These are phyloP conservation scores for Lunularia cruciata DNA, from an alignment of 225 moss, liverwort and hornwort genomes.

Conservation along the genomic window DNA sequence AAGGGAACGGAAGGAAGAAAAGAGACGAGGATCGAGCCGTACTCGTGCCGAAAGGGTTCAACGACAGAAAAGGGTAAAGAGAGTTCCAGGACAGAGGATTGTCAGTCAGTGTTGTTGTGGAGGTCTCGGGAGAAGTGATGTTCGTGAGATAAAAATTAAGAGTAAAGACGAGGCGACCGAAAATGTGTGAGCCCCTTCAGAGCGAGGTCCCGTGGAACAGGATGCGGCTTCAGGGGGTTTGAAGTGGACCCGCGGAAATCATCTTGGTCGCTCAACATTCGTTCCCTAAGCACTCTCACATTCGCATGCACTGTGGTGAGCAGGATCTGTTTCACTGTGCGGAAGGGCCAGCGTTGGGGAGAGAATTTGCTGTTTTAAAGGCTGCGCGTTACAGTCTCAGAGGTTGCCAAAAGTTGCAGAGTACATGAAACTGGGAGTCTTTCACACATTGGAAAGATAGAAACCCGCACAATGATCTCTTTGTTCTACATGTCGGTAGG, in stretches of 20 bases:
- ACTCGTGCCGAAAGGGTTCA: neutral
- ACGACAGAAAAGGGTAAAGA: neutral
- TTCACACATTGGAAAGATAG: neutral
- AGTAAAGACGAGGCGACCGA: neutral
- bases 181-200: neutral
- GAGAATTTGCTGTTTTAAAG: neutral
- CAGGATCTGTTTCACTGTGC: neutral
- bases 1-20: neutral
- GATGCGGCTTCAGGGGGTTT: neutral
- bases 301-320: neutral
- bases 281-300: too few species aligned
- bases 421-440: neutral
- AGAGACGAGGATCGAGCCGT: neutral
- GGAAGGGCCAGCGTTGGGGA: neutral
- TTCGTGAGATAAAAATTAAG: too few species aligned
- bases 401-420: neutral
- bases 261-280: too few species aligned
- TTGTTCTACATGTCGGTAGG: neutral
- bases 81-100: neutral
- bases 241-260: conserved; percentile 1
- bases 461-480: neutral
- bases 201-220: neutral
- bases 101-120: too few species aligned
- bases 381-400: neutral
- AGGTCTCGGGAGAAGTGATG: neutral